Conservation (phyloP, 139 green algal genomes). For the Diplosphaera chodatii region DNA sequence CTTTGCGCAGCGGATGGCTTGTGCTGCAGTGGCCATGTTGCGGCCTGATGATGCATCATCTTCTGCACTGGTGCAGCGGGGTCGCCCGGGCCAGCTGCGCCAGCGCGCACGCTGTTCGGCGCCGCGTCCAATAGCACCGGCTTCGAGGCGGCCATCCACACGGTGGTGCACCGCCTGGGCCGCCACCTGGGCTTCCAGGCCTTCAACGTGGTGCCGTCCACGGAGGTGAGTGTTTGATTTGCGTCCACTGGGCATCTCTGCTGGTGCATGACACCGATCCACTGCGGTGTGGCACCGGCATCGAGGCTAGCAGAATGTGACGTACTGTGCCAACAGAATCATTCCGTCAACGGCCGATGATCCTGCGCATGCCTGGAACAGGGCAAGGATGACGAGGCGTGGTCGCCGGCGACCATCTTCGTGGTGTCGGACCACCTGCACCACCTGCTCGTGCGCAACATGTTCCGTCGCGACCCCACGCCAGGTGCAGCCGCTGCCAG, state of each 20-base stretch:
- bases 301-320: too few relatives aligned
- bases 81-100: too few relatives aligned
- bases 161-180: slow-evolving; percentile 45
- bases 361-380: too few relatives aligned
- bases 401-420: slow-evolving; percentile 57
- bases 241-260: too few relatives aligned
- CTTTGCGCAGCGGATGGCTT: too few relatives aligned
- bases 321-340: too few relatives aligned
- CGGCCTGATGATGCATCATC: too few relatives aligned
- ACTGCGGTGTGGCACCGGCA: too few relatives aligned
- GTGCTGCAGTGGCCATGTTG: too few relatives aligned
- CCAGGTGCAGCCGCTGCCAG: background rate
- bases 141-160: slow-evolving; percentile 33
- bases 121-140: slow-evolving; percentile 22
- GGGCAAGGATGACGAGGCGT: slow-evolving; percentile 14
- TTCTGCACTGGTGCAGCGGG: background rate
- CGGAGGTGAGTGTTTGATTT: slow-evolving; percentile 4
- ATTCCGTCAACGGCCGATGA: too few relatives aligned
- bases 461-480: slow-evolving; percentile 42
- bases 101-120: slow-evolving; percentile 9
- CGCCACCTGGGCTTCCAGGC: slow-evolving; percentile 71
- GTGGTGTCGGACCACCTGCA: slow-evolving; percentile 62
- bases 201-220: slow-evolving; percentile 60
- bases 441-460: slow-evolving; percentile 60
- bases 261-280: too few relatives aligned